Evolutionary conservation across 2,329 filamentous ascomycete species (phyloP).

Genomic region (Diaporthe destruens): DNA sequence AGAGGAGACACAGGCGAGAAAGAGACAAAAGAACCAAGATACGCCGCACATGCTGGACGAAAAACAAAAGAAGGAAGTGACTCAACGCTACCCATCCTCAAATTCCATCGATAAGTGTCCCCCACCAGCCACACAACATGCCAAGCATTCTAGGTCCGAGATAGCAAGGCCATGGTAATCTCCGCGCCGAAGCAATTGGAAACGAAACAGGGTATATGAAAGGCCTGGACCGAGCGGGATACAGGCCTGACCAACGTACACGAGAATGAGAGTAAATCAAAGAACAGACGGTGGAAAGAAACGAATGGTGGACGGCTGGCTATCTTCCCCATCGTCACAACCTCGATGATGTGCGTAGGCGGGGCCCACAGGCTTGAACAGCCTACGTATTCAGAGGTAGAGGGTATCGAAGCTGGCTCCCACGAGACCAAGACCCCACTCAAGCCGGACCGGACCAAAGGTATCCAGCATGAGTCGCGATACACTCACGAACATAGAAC

Average conservation of each 20-base stretch:
- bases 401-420: neutral
- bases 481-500: slow-evolving; percentile 61
- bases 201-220: slow-evolving; percentile 32
- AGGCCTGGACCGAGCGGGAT: slow-evolving; percentile 25
- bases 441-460: too few species aligned
- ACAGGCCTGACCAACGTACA: slow-evolving; percentile 30
- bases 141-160: neutral
- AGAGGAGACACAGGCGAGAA: neutral
- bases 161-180: neutral
- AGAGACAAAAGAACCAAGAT: neutral
- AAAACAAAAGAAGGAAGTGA: neutral
- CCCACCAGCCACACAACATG: neutral
- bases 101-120: neutral
- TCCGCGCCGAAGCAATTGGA: slow-evolving; percentile 22
- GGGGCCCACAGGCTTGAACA: neutral
- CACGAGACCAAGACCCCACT: too few species aligned
- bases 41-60: slow-evolving; percentile 26
- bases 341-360: neutral
- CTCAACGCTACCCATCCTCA: neutral
- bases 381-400: neutral
- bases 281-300: slow-evolving; percentile 1
- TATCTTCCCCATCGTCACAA: neutral
- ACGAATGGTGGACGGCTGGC: slow-evolving; percentile 14
- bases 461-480: too few species aligned
- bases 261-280: slow-evolving; percentile 6